These are phyloP conservation scores for Botrytis squamosa DNA, from an alignment of 2,329 filamentous ascomycete genomes.

Conservation along the genomic window DNA sequence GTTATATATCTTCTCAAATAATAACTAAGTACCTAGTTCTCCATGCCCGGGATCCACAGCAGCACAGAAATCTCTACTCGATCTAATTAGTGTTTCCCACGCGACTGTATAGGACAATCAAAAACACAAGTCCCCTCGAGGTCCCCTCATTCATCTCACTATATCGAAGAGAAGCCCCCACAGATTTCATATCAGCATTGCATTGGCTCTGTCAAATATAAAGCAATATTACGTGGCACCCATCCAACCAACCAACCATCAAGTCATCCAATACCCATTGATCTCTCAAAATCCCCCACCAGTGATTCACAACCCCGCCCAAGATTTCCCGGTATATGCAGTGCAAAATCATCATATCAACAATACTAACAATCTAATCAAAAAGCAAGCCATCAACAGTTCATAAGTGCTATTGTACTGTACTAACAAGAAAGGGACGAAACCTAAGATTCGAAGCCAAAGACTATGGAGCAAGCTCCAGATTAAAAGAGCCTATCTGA, in stretches of 20 bases:
- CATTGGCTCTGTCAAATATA: background rate
- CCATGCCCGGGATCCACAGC: background rate
- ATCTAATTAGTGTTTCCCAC: background rate
- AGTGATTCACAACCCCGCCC: background rate
- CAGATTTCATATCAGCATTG: background rate
- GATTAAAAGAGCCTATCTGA: background rate
- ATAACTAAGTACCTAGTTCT: background rate
- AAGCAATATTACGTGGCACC: slow-evolving; percentile 1
- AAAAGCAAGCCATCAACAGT: background rate
- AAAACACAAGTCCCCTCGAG: background rate
- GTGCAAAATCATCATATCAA: background rate
- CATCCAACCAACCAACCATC: background rate
- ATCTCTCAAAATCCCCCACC: background rate
- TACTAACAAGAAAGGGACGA: slow-evolving; percentile 4
- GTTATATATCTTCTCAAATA: background rate
- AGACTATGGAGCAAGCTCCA: background rate
- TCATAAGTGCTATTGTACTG: background rate
- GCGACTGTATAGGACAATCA: background rate
- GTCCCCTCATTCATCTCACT: background rate
- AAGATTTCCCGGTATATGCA: background rate
- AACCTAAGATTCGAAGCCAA: background rate
- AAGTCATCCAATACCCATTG: background rate
- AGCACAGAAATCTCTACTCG: background rate
- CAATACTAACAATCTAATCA: background rate
- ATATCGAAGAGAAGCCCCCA: background rate